Base-by-base conservation (phyloP, 257 asterid genomes). In the Lavandula angustifolia region DNA sequence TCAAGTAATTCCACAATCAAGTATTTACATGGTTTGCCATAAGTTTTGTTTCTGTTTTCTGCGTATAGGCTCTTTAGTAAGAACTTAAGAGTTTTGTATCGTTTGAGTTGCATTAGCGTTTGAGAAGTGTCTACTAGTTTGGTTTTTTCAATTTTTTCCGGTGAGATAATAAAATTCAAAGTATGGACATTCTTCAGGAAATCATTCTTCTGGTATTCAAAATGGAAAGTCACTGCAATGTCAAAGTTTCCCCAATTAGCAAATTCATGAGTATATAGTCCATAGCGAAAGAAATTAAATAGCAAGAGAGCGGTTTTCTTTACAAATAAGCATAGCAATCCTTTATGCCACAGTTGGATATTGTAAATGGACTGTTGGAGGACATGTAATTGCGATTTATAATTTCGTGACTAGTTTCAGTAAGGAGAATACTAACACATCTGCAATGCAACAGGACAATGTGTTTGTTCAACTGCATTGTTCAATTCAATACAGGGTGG, bases 401-500 rank as follows among this genome's bases (percentile, higher is more conserved):
- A n/a, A 27, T 63, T 41, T 62, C 52, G 12, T 16, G 16, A 9
- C 42, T 12, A 7, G 11, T 66, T 11, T 59, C 56, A n/a, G 22
- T 50, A 13, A 33, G 64, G 31, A 52, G n/a, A n/a, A 56, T 47
- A 13, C 73, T 81, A 58, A 74, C 56, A 13, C 44, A 6, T 79
- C 10, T 68, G 7, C 29, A 27, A 68, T 69, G 70, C 57, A 62
- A 69, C 92, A 94, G 97, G 99, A 94, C 76, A 90, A 94, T 76
- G 97, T 92, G 73, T 94, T 94, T 62, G 96, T 94, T 57, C 99
- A 94, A 73, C 38, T 94, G 80, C 88, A 81, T 62, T 94, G 99
- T 76, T 85, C 99, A 6, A 94, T 94, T 75, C 99, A 87, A 43
- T 94, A 87, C 73, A 80, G 94, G 68, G 94, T 90, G 51, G 71